These are phyloP conservation scores for Penicillium daleae DNA, from an alignment of 495 filamentous ascomycete species.

Conservation along the genomic window DNA sequence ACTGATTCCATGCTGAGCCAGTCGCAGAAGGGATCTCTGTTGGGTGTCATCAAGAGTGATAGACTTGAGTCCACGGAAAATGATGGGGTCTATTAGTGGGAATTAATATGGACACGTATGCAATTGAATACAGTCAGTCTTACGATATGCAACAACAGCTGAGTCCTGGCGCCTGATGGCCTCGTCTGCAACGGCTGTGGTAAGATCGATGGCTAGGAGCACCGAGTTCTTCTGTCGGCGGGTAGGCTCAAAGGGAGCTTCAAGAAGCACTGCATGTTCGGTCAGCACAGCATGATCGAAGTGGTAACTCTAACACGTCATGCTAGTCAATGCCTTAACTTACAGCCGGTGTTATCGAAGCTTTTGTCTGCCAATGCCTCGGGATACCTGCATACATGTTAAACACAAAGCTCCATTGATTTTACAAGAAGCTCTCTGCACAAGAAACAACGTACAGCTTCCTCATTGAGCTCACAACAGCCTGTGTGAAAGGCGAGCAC, in stretches of 20 bases:
- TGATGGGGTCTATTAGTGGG: conserved; percentile 76
- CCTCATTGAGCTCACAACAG: conserved; percentile 79
- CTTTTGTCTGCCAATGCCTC: conserved; percentile 84
- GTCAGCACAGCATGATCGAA: conserved; percentile 6
- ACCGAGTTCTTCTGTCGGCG: conserved; percentile 69
- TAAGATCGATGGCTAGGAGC: conserved; percentile 91
- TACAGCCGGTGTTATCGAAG: conserved; percentile 92
- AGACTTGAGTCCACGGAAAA: conserved; percentile 88
- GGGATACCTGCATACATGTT: conserved; percentile 67
- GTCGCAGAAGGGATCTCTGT: conserved; percentile 78
- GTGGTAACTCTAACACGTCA: too few species aligned
- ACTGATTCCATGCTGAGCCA: conserved; percentile 87
- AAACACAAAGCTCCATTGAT: conserved; percentile 22
- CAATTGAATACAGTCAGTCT: conserved; percentile 21
- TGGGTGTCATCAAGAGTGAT: conserved; percentile 83
- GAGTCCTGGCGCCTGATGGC: conserved; percentile 77
- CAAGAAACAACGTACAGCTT: conserved; percentile 65
- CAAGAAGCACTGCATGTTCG: conserved; percentile 64
- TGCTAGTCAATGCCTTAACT: too few species aligned
- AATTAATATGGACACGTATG: conserved; percentile 4
- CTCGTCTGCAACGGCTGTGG: conserved; percentile 85
- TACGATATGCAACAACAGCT: conserved; percentile 88
- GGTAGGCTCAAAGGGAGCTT: conserved; percentile 68
- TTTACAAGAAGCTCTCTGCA: conserved; percentile 23
- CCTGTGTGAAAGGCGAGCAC: conserved; percentile 71